A percentile compares a stretch with the other conserved stretches of the same genome.
phyloP scores from a whole-genome alignment of 805 yeast genomes.

The Sugiyamaella lignohabitans region DNA sequence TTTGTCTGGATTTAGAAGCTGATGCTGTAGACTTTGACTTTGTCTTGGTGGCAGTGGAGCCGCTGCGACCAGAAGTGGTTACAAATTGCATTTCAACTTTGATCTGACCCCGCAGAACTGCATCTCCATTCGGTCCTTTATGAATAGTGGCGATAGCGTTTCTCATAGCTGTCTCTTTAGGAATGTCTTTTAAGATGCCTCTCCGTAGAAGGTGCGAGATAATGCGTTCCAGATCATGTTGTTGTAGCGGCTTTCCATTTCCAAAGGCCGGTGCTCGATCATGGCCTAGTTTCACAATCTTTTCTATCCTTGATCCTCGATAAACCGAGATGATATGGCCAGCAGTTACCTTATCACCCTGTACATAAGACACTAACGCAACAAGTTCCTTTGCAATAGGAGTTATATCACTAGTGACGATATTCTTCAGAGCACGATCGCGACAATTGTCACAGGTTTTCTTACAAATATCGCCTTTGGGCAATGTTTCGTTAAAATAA shows the following conservation, averaged over 20 bases:
- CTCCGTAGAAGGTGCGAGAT: conserved; percentile 67
- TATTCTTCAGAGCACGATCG: conserved; percentile 27
- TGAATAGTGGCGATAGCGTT: conserved; percentile 67
- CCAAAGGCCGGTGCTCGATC: conserved; percentile 61
- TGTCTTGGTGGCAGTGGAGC: neutral
- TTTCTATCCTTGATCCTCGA: conserved; percentile 62
- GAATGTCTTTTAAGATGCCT: conserved; percentile 65
- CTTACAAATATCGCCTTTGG: conserved; percentile 50
- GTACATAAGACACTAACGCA: conserved; percentile 49
- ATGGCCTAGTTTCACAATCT: conserved; percentile 58
- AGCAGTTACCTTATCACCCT: conserved; percentile 54
- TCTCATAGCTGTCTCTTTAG: conserved; percentile 65
- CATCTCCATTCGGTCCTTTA: conserved; percentile 50
- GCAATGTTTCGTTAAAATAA: conserved; percentile 81
- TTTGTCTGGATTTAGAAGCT: neutral
- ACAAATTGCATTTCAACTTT: conserved; percentile 21
- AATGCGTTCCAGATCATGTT: conserved; percentile 70
- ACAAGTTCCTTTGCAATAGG: conserved; percentile 53
- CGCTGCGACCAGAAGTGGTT: neutral
- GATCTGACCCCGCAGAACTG: conserved; percentile 37
- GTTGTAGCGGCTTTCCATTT: conserved; percentile 54
- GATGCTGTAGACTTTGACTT: neutral
- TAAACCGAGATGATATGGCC: conserved; percentile 77
- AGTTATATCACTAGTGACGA: conserved; percentile 53
- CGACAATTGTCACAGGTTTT: conserved; percentile 83